These are phyloP conservation scores for Knufia petricola DNA, from an alignment of 2,329 filamentous ascomycete species.

Conservation along the genomic window DNA sequence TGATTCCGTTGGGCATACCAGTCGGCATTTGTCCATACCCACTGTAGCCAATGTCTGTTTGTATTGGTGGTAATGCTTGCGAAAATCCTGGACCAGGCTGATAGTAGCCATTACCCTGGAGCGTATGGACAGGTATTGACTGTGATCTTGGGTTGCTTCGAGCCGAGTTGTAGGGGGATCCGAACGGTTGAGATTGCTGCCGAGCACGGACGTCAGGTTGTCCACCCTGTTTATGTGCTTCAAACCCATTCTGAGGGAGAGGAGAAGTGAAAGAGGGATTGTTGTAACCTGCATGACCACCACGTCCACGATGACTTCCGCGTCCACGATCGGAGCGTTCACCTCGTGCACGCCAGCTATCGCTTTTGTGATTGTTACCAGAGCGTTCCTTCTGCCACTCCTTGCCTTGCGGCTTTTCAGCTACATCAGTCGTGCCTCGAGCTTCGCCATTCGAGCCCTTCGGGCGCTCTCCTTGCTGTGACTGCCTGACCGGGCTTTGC, in stretches of 20 bases:
- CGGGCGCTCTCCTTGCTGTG: constrained; percentile 25
- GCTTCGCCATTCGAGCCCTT: constrained; percentile 20
- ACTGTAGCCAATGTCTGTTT: constrained; percentile 31
- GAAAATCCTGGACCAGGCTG: constrained; percentile 27
- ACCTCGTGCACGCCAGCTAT: constrained; percentile 28
- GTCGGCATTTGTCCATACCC: constrained; percentile 44
- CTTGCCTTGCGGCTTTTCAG: constrained; percentile 17
- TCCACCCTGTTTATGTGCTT: constrained; percentile 31
- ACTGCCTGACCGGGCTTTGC: constrained; percentile 26
- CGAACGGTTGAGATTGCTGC: constrained; percentile 26
- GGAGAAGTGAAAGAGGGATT: constrained; percentile 28
- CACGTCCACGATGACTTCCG: constrained; percentile 34
- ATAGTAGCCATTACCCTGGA: constrained; percentile 16
- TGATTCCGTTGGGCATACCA: constrained; percentile 29
- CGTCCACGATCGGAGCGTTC: constrained; percentile 30
- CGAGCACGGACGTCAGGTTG: constrained; percentile 34
- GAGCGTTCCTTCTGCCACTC: constrained; percentile 24
- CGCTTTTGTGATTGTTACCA: constrained; percentile 25
- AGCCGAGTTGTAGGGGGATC: constrained; percentile 12
- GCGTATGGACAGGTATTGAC: constrained; percentile 43
- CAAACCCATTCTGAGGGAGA: constrained; percentile 32
- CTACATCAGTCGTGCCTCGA: constrained; percentile 24
- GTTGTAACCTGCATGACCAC: constrained; percentile 29
- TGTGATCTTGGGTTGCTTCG: constrained; percentile 50
- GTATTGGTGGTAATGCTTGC: constrained; percentile 16